phyloP scores from a whole-genome alignment of 2,329 filamentous ascomycete species.

The Ustilaginoidea virens region DNA sequence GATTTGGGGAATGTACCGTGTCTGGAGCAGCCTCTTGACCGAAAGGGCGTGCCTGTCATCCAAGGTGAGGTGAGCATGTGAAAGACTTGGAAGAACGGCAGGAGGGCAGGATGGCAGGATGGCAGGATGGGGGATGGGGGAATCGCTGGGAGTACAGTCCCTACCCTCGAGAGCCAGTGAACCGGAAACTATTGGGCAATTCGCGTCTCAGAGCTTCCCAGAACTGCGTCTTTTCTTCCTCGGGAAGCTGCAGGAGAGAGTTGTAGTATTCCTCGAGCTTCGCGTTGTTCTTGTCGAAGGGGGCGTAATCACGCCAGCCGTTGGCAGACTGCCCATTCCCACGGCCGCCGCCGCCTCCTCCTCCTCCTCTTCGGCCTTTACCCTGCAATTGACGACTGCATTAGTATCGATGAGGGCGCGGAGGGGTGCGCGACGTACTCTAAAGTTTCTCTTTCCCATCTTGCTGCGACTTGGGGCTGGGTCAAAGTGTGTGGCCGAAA shows the following conservation, averaged over 20 bases:
- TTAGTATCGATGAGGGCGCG: no score
- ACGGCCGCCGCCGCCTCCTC: conserved; percentile 18
- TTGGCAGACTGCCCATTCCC: conserved; percentile 7
- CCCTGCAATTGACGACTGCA: conserved; percentile 14
- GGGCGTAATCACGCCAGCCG: conserved; percentile 21
- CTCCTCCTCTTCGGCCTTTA: conserved; percentile 20
- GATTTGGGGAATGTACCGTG: conserved; percentile 83
- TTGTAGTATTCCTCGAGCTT: conserved; percentile 82
- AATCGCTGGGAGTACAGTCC: conserved; percentile 8
- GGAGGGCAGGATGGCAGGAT: conserved; percentile 4
- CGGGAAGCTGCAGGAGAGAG: conserved; percentile 55
- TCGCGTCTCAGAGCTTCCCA: conserved; percentile 75
- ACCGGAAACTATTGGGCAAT: conserved; percentile 92
- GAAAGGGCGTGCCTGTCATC: conserved; percentile 64
- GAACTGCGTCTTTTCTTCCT: conserved; percentile 65
- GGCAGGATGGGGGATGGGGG: not conserved
- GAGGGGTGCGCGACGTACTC: conserved; percentile 6
- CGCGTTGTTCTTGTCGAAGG: conserved; percentile 61
- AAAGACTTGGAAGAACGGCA: conserved; percentile 3
- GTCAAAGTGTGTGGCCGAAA: no score
- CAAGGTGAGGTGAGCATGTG: not conserved
- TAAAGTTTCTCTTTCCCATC: no score
- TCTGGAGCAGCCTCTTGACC: conserved; percentile 76
- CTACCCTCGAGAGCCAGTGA: conserved; percentile 90
- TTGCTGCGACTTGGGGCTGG: no score